These are phyloP conservation scores for Fusarium miscanthi DNA, from an alignment of 2,329 filamentous ascomycete genomes.

Conservation along the genomic window DNA sequence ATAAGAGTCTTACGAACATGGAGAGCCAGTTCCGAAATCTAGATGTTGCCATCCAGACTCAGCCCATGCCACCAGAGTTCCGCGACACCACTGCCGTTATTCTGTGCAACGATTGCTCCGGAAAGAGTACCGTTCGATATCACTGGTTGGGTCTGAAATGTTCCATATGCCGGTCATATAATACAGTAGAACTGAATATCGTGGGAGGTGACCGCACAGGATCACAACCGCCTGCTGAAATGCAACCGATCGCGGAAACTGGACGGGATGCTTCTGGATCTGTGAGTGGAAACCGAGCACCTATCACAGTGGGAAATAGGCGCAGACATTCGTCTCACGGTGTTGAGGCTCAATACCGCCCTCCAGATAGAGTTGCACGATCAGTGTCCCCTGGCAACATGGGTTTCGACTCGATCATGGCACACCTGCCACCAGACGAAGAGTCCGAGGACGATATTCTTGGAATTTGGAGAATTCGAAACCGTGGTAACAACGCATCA, in stretches of 20 bases:
- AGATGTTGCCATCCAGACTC: constrained; percentile 84
- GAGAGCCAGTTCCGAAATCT: constrained; percentile 92
- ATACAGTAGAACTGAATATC: constrained; percentile 74
- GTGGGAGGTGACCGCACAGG: constrained; percentile 55
- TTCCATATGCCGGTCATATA: constrained; percentile 75
- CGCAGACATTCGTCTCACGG: constrained; percentile 55
- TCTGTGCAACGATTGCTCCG: constrained; percentile 94
- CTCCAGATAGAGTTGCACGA: constrained; percentile 56
- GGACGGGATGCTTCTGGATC: constrained; percentile 21
- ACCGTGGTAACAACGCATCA: constrained; percentile 60
- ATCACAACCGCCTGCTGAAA: constrained; percentile 43
- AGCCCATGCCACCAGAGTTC: constrained; percentile 93
- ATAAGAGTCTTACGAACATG: constrained; percentile 97
- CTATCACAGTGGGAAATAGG: constrained; percentile 42
- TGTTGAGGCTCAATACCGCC: constrained; percentile 47
- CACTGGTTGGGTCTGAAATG: constrained; percentile 97
- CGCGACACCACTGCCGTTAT: constrained; percentile 82
- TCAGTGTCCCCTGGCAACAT: constrained; percentile 57
- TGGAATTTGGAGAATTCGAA: constrained; percentile 64
- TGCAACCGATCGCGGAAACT: constrained; percentile 24
- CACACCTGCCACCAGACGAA: constrained; percentile 49
- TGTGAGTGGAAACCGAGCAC: constrained; percentile 21
- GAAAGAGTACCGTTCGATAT: constrained; percentile 85
- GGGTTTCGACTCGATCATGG: constrained; percentile 42
- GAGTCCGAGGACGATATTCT: constrained; percentile 68